Evolutionary conservation across 148 eudicot genomes (phyloP), one percentile per base, ranked within the genome.

Genomic region (Polygonum maritimum): DNA sequence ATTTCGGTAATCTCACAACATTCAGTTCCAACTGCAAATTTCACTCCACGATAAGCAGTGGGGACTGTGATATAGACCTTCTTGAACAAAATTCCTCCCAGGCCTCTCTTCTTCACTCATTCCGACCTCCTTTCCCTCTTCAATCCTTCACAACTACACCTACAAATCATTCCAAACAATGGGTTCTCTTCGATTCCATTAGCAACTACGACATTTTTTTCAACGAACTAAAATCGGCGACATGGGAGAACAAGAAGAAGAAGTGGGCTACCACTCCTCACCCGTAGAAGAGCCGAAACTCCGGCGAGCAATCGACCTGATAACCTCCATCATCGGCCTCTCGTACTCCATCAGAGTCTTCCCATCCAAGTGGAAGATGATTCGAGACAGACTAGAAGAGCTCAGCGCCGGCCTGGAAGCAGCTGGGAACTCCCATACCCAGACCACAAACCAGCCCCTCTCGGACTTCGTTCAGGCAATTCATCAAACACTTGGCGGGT

Each of bases 311-410:
- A 85, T 87, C 22, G 76, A 79, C 22, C 79, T 78, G 2, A 81
- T 84, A 3, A 77, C 86, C 0, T 81, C 91, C 0, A 74, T 91
- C 4, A 82, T 87, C 19, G 77, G 85, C 7, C 75, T 86, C 3
- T 84, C 99, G 1, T 84, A 85, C 76, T 82, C 91, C 2, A 87
- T 90, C 77, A 83, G 82, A 49, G 89, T 83, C 21, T 95, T 95
- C 78, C 2, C 91, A 1, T 78, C 69, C 0, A 95, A 87, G 76
- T 95, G 99, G 99, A 85, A 85, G 19, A 40, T 84, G 41, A 88
- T 95, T 33, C 79, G 99, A 0, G 41, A 35, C 60, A 88, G 85
- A 79, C 87, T 95, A n/a, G 85, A 89, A 3, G 96, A 89, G 78
- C 85, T 95, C 10, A 85, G 81, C 74, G 76, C 91, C 11, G 83